These are phyloP conservation scores for Fragaria iinumae DNA, from an alignment of 306 rosid species.

Conservation along the genomic window DNA sequence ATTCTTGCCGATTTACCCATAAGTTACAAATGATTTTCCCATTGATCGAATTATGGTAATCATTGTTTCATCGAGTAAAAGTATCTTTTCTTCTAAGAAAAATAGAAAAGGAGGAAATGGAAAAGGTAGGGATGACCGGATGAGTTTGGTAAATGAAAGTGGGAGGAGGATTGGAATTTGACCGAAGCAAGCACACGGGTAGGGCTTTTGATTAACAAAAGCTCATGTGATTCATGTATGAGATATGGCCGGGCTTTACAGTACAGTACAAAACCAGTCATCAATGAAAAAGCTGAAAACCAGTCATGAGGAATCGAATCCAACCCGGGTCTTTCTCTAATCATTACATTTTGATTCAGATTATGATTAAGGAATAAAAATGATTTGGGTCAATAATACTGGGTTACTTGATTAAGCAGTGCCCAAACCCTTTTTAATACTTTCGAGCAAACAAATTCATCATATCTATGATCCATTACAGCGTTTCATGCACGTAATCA, in stretches of 20 bases:
- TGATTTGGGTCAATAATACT: background rate
- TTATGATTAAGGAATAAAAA: background rate
- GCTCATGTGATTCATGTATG: background rate
- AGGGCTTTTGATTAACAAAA: background rate
- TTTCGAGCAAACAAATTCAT: background rate
- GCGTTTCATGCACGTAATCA: background rate
- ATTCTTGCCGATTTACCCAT: too few relatives aligned
- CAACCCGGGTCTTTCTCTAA: background rate
- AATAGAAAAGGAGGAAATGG: background rate
- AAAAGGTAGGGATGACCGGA: background rate
- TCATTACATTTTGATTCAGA: background rate
- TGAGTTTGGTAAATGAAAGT: background rate
- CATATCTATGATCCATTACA: background rate
- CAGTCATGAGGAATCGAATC: background rate
- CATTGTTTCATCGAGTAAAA: too few relatives aligned
- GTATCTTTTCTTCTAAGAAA: too few relatives aligned
- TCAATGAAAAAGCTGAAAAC: slow-evolving; percentile 2
- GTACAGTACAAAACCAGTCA: background rate
- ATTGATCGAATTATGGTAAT: too few relatives aligned
- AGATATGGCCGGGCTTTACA: background rate
- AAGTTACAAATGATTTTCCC: too few relatives aligned
- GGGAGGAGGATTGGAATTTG: background rate
- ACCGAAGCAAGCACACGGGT: background rate
- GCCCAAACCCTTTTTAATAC: too few relatives aligned
- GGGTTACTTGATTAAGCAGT: background rate